Evolutionary conservation across 208 protist genomes (phyloP), one percentile per base, ranked within the genome.

Genomic region (Wallacemonas sp.): DNA sequence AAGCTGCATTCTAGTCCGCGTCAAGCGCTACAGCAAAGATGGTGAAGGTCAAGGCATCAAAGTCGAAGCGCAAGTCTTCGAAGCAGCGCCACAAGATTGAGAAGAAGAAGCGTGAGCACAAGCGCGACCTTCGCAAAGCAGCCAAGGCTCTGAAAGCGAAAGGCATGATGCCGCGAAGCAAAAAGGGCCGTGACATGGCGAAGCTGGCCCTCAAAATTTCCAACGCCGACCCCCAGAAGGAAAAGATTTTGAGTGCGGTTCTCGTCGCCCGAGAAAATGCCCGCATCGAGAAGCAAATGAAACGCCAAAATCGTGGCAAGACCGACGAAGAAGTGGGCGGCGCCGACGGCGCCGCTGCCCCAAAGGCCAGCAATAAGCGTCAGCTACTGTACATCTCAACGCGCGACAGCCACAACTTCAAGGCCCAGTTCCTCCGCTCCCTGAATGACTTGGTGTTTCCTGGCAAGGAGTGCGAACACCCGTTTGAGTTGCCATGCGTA

Each of bases 31-130:
- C 39, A 27, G 32, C 1, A 24, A 87, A 68, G 49, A 95, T 95
- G 89, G 76, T 81, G n/a, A 88, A 88, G 49, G 57, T 90, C 29
- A 85, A 75, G 43, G 77, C 75, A 56, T 70, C 81, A 24, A 83
- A 86, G 58, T 96, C 90, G 41, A 93, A 93, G 78, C 81, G 90
- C 58, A 88, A 87, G 75, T 85, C 82, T 70, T 93, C 90, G 34
- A 81, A 74, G 29, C 84, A 90, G 76, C 87, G 90, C 38, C 87
- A 96, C 69, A 96, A 96, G 65, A 88, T 96, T 30, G 90, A 96
- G 23, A 73, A 86, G 23, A 96, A 96, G 70, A 93, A 92, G 61
- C 78, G 85, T 54, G 87, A 96, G 61, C 90, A 96, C 74, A 96
- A 93, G 46, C 74, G 90, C 8, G 90, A 96, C 47, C 56, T 96